A percentile compares a stretch with the other conserved stretches of the same genome.
Conservation (phyloP, 2,329 filamentous ascomycete species). For the Madurella fahalii region DNA sequence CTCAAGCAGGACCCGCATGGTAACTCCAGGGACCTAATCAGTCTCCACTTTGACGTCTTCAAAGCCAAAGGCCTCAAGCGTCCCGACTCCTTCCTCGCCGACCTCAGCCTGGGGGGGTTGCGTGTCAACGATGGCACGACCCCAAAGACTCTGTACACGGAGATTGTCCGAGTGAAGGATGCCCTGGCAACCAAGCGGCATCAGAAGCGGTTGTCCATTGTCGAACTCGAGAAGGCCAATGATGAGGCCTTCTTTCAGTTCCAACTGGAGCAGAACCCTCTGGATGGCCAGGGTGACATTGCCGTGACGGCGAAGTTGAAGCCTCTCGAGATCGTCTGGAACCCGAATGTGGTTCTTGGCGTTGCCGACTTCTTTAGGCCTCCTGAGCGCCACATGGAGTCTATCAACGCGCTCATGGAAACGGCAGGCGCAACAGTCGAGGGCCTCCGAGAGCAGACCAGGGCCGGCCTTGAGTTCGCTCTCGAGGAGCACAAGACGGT, state of each 20-base stretch:
- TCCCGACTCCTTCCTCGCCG: conserved; percentile 83
- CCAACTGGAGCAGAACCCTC: conserved; percentile 88
- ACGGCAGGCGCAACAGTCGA: conserved; percentile 93
- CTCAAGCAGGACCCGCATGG: conserved; percentile 79
- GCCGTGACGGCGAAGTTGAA: conserved; percentile 88
- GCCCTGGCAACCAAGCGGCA: conserved; percentile 50
- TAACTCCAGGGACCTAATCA: conserved; percentile 75
- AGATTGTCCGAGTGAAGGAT: conserved; percentile 95
- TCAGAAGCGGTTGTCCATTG: conserved; percentile 48
- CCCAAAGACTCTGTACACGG: conserved; percentile 81
- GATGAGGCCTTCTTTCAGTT: conserved; percentile 86
- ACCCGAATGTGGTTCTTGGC: conserved; percentile 86
- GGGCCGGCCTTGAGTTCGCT: conserved; percentile 92
- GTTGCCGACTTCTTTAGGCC: conserved; percentile 94
- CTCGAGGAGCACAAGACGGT: conserved; percentile 97
- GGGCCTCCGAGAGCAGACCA: conserved; percentile 88
- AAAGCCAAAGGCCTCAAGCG: conserved; percentile 84
- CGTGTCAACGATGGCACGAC: conserved; percentile 96
- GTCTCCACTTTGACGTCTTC: conserved; percentile 91
- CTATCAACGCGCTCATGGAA: conserved; percentile 92
- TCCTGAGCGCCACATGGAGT: conserved; percentile 96
- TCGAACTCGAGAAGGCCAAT: conserved; percentile 45
- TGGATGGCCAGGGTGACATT: conserved; percentile 88
- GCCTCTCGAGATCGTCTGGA: conserved; percentile 96
- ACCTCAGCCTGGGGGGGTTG: conserved; percentile 86